phyloP scores from a whole-genome alignment of 2,329 filamentous ascomycete species.

The Seiridium cupressi region DNA sequence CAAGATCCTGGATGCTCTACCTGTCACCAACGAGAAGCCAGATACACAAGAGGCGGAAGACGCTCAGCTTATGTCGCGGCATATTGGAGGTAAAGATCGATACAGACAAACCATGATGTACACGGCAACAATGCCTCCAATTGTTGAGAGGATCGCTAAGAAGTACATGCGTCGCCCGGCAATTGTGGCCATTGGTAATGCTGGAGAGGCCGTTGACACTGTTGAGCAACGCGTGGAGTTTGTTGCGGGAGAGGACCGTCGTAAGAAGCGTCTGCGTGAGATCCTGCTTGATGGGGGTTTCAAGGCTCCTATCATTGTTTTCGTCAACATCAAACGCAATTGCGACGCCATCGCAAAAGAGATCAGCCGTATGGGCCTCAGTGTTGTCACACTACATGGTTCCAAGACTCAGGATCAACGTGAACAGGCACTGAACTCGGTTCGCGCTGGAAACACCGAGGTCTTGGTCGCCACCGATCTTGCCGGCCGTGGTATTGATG shows the following conservation, averaged over 20 bases:
- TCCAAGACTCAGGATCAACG: slow-evolving; percentile 97
- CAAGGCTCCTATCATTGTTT: slow-evolving; percentile 90
- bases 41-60: slow-evolving; percentile 92
- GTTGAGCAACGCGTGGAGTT: slow-evolving; percentile 97
- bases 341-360: slow-evolving; percentile 93
- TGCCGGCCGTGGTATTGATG: slow-evolving; percentile 95
- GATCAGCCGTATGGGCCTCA: slow-evolving; percentile 92
- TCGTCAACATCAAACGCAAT: slow-evolving; percentile 99
- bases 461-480: slow-evolving; percentile 95
- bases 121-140: slow-evolving; percentile 94
- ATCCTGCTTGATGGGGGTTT: slow-evolving; percentile 82
- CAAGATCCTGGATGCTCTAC: slow-evolving; percentile 92
- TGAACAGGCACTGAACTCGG: slow-evolving; percentile 84
- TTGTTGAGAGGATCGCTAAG: slow-evolving; percentile 92
- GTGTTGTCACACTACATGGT: slow-evolving; percentile 85
- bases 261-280: slow-evolving; percentile 92
- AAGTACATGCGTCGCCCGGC: slow-evolving; percentile 93
- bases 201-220: slow-evolving; percentile 93
- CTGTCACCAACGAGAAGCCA: slow-evolving; percentile 90
- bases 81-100: slow-evolving; percentile 70
- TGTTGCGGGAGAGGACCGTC: slow-evolving; percentile 84
- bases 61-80: slow-evolving; percentile 76
- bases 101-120: slow-evolving; percentile 99
- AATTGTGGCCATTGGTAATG: slow-evolving; percentile 91
- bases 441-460: slow-evolving; percentile 77